Percentiles rank a stretch among this genome's conserved stretches.
phyloP scores from a whole-genome alignment of 2,329 filamentous ascomycete species.

The Didymella arachidicola region DNA sequence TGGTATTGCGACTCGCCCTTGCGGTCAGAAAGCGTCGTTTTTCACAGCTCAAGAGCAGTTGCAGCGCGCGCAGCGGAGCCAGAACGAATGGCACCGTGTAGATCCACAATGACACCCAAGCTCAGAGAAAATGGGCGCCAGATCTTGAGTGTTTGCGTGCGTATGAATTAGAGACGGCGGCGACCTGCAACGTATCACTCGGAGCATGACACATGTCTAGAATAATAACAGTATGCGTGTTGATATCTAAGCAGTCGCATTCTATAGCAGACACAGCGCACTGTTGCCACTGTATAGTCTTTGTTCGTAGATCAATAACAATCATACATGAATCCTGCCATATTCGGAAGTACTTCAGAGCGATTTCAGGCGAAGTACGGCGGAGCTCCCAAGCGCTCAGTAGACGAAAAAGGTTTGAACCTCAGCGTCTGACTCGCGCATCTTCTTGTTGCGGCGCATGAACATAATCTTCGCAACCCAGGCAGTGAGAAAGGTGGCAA shows the following conservation, averaged over 20 bases:
- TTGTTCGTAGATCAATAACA: conserved; percentile 11
- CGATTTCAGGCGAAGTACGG: neutral
- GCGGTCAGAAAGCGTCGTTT: neutral
- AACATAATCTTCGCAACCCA: conserved; percentile 45
- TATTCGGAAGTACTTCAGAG: neutral
- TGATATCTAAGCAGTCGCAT: neutral
- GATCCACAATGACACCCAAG: neutral
- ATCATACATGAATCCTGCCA: neutral
- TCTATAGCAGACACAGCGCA: neutral
- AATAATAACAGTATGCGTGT: neutral
- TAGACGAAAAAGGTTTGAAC: conserved; percentile 44
- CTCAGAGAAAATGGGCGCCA: neutral
- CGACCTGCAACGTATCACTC: neutral
- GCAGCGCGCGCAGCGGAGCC: neutral
- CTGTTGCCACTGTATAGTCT: neutral
- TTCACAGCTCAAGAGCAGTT: neutral
- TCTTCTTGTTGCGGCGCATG: conserved; percentile 44
- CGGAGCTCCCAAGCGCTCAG: conserved; percentile 19
- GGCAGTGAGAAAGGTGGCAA: conserved; percentile 40
- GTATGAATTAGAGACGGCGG: neutral
- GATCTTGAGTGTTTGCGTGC: neutral
- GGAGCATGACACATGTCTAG: neutral
- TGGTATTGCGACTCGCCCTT: neutral
- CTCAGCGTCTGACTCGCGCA: conserved; percentile 37
- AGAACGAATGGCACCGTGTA: neutral